Percentiles rank a stretch among this genome's conserved stretches.
phyloP scores from a whole-genome alignment of 2,329 filamentous ascomycete species.

The Colletotrichum falcatum region DNA sequence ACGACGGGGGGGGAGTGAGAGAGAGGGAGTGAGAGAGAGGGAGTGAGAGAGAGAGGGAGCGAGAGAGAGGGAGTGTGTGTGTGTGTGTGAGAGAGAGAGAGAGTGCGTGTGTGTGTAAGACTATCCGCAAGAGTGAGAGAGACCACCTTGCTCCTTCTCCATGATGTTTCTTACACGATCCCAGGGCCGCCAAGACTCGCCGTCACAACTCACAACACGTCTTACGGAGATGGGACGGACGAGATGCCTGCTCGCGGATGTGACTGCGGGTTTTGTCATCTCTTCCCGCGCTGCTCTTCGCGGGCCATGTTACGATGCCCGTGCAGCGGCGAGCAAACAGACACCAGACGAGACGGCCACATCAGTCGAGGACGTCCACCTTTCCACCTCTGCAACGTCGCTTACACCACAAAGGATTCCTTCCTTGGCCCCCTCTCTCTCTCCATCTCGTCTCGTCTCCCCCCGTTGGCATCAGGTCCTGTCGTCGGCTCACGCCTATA shows the following conservation, averaged over 20 bases:
- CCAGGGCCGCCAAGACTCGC: neutral
- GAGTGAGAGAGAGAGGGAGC: no score
- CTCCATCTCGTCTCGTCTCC: neutral
- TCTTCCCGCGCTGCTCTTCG: neutral
- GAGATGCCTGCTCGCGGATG: slow-evolving; percentile 1
- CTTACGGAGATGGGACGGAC: neutral
- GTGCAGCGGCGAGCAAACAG: no score
- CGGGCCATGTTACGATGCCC: no score
- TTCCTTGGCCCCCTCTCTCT: no score
- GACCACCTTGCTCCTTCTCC: neutral
- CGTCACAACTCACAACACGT: neutral
- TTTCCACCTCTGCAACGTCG: neutral
- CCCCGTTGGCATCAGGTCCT: neutral
- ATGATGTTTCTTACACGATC: neutral
- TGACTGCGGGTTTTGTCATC: neutral
- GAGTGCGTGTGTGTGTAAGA: neutral
- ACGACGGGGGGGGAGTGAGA: neutral
- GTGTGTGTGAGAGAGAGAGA: neutral
- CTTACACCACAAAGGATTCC: neutral
- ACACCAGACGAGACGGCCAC: no score
- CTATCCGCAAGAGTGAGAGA: neutral
- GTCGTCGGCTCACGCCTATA: neutral
- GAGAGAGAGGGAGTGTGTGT: neutral
- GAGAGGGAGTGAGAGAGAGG: no score
- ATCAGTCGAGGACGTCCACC: no score